These are phyloP conservation scores for Elsinoe ampelina DNA, from an alignment of 2,329 filamentous ascomycete genomes.

Conservation along the genomic window DNA sequence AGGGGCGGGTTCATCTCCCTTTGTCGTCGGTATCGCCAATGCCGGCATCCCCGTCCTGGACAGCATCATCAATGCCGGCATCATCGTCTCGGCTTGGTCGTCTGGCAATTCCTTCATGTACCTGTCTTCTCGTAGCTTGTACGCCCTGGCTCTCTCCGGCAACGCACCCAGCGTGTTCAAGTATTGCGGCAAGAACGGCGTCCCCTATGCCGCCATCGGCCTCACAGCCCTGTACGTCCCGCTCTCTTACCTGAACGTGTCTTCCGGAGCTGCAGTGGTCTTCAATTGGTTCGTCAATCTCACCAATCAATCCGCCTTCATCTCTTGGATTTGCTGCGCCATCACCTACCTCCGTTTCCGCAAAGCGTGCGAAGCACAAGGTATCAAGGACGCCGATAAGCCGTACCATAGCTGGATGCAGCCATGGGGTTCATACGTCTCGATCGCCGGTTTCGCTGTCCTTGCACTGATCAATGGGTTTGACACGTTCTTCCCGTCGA, in stretches of 20 bases:
- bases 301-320: constrained; percentile 48
- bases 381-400: constrained; percentile 37
- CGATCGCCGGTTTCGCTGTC: constrained; percentile 49
- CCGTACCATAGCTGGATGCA: constrained; percentile 48
- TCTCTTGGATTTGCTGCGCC: constrained; percentile 46
- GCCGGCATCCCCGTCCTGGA: constrained; percentile 49
- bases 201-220: constrained; percentile 41
- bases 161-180: constrained; percentile 56
- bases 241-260: constrained; percentile 42
- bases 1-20: constrained; percentile 45
- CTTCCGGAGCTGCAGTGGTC: constrained; percentile 34
- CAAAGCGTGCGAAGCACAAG: constrained; percentile 47
- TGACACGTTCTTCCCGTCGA: constrained; percentile 57
- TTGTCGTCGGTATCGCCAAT: constrained; percentile 41
- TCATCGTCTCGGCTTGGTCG: constrained; percentile 53
- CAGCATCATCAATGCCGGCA: constrained; percentile 58
- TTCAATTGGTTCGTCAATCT: constrained; percentile 66
- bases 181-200: constrained; percentile 51
- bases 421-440: constrained; percentile 56
- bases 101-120: constrained; percentile 46
- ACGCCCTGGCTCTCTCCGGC: constrained; percentile 48
- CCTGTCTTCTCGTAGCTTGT: constrained; percentile 41
- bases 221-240: constrained; percentile 36
- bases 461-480: constrained; percentile 69
- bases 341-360: constrained; percentile 52